These are phyloP conservation scores for Fusarium sp. DNA, from an alignment of 2,329 filamentous ascomycete species.

Conservation along the genomic window DNA sequence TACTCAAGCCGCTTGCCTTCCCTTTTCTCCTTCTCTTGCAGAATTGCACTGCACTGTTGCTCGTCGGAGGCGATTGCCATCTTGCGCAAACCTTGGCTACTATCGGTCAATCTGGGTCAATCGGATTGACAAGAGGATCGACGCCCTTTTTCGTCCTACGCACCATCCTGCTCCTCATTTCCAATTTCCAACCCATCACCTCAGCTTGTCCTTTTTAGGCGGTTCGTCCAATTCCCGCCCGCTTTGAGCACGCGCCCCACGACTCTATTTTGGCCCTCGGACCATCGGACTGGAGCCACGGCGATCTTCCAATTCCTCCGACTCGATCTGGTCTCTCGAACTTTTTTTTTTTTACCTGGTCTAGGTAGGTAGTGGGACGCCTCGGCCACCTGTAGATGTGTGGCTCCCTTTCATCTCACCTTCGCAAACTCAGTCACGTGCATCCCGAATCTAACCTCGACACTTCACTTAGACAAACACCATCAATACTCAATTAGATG, in stretches of 20 bases:
- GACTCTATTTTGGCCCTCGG: slow-evolving; percentile 37
- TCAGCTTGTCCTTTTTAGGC: slow-evolving; percentile 21
- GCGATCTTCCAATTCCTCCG: slow-evolving; percentile 26
- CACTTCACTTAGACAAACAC: slow-evolving; percentile 10
- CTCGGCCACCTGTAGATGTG: not conserved
- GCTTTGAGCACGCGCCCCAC: slow-evolving; percentile 34
- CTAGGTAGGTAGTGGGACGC: slow-evolving; percentile 23
- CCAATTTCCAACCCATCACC: slow-evolving; percentile 16
- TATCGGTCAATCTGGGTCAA: slow-evolving; percentile 15
- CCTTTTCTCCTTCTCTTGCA: not conserved
- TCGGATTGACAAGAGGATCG: not conserved
- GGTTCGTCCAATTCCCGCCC: slow-evolving; percentile 25
- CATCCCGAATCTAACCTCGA: slow-evolving; percentile 3
- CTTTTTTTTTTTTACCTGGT: slow-evolving; percentile 9
- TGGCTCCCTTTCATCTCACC: slow-evolving; percentile 2
- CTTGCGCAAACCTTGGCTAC: not conserved
- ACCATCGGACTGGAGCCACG: slow-evolving; percentile 33
- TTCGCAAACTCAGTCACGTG: slow-evolving; percentile 11
- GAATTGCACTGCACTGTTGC: not conserved
- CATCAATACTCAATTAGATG: not conserved
- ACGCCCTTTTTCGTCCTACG: slow-evolving; percentile 9
- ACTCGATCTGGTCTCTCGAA: slow-evolving; percentile 15
- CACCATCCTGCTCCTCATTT: slow-evolving; percentile 28
- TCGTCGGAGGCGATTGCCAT: not conserved
- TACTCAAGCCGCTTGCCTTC: slow-evolving; percentile 4